Evolutionary conservation across 2,329 filamentous ascomycete species (phyloP), one percentile per base, ranked within the genome.

Genomic region (Epichloe bromicola): DNA sequence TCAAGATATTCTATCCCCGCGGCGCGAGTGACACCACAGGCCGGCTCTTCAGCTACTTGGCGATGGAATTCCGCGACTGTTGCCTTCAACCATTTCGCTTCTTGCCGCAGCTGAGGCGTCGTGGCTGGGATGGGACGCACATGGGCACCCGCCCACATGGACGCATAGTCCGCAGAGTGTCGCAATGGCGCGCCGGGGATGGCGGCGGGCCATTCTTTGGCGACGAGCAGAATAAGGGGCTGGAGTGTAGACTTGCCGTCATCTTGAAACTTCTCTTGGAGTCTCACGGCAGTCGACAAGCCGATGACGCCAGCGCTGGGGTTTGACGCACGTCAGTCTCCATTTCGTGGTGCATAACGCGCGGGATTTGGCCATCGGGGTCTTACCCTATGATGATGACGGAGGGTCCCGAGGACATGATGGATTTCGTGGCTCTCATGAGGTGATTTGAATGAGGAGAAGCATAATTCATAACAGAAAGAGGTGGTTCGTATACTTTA

Each of bases 111-210:
- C 44, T 67, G 65, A 2, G 63, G 55, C 5, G 63, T 65, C 6
- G 59, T 59, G 2, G 59, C 63, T 2, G 72, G 71, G 36, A 78
- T 71, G 57, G 71, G 75, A 40, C 75, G 70, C 55, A 78, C 75
- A 58, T 80, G 75, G 2, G 76, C 76, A 11, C 76, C 76, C 37
- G 70, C 76, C 76, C 75, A 79, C 48, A 76, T 75, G 33, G 76
- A 79, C 14, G 76, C 74, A 59, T 73, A 80, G 64, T 79, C 59
- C 20, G 58, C 55, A 0, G 65, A 67, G 49, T 65, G 63, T 2
- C 46, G 11, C 1, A 55, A 49, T 0, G 65, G 61, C 0, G 61
- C 60, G 0, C 65, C 64, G 0, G 65, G 63, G 1, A 65, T 63
- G 15, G 62, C 64, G 6, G 55, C 60, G 7, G 65, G 65, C 65